phyloP scores from a whole-genome alignment of 2,329 filamentous ascomycete species.

The Exserohilum turcica region DNA sequence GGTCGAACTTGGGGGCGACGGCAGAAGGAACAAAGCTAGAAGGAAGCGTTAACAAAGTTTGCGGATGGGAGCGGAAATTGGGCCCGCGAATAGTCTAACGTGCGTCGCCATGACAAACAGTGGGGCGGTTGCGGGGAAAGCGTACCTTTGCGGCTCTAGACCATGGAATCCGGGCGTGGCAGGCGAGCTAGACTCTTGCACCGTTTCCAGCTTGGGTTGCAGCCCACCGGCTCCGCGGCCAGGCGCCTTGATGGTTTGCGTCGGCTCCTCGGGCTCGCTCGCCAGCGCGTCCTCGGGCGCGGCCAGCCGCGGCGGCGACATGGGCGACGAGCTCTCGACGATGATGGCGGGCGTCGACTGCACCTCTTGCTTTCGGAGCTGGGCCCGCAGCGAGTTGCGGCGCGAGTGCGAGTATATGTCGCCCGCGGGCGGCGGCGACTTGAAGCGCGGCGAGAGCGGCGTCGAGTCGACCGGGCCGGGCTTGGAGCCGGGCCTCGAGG shows the following conservation, averaged over 20 bases:
- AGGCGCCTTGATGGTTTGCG: constrained; percentile 47
- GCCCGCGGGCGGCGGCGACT: constrained; percentile 68
- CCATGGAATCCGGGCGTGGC: constrained; percentile 65
- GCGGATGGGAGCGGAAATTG: constrained; percentile 24
- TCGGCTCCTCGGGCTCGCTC: constrained; percentile 47
- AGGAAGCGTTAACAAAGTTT: constrained; percentile 28
- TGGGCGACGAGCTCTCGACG: constrained; percentile 53
- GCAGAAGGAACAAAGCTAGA: constrained; percentile 25
- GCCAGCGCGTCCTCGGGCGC: constrained; percentile 33
- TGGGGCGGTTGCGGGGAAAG: constrained; percentile 36
- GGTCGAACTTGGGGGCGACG: constrained; percentile 34
- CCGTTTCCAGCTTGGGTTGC: constrained; percentile 77
- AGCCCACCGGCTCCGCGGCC: constrained; percentile 61
- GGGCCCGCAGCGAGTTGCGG: constrained; percentile 51
- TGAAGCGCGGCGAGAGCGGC: constrained; percentile 74
- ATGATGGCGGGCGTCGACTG: constrained; percentile 51
- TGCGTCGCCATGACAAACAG: constrained; percentile 37
- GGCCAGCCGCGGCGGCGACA: constrained; percentile 40
- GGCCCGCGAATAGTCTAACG: constrained; percentile 20
- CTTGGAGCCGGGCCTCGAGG: constrained; percentile 48
- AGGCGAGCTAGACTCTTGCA: constrained; percentile 81
- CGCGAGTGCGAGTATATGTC: constrained; percentile 46
- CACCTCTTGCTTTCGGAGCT: constrained; percentile 37
- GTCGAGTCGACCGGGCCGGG: constrained; percentile 53
- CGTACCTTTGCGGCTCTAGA: constrained; percentile 39